These are phyloP conservation scores for Gossypium arboreum DNA, from an alignment of 345 rosid genomes.

Conservation along the genomic window DNA sequence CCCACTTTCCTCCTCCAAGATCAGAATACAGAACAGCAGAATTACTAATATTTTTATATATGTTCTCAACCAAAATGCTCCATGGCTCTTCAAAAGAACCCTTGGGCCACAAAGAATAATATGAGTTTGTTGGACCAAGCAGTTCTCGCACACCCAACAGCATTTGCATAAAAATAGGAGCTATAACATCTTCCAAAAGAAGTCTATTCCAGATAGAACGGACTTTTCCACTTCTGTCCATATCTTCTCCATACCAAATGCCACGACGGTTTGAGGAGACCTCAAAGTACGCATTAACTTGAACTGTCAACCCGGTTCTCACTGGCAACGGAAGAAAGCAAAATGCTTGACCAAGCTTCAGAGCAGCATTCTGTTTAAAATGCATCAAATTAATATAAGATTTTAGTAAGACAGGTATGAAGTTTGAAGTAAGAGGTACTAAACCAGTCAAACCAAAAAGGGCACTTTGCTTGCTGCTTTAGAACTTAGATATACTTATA, in stretches of 20 bases:
- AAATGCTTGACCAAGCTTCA: constrained; percentile 83
- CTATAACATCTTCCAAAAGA: constrained; percentile 87
- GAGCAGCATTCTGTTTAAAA: constrained; percentile 51
- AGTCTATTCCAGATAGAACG: constrained; percentile 94
- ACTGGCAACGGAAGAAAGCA: constrained; percentile 96
- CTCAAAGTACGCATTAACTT: constrained; percentile 93
- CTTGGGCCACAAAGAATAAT: constrained; percentile 76
- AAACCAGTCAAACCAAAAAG: constrained; percentile 6
- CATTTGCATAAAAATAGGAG: constrained; percentile 57
- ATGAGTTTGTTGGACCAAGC: constrained; percentile 54
- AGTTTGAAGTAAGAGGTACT: background rate
- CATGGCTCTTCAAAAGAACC: constrained; percentile 96
- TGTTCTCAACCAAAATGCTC: constrained; percentile 74
- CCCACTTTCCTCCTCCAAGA: constrained; percentile 75
- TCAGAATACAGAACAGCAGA: constrained; percentile 64
- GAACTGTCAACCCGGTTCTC: constrained; percentile 80
- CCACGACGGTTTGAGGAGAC: constrained; percentile 96
- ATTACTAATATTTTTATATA: constrained; percentile 57
- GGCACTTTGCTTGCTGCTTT: background rate
- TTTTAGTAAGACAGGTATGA: constrained; percentile 10
- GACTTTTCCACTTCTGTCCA: constrained; percentile 96
- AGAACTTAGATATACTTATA: background rate
- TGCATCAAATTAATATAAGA: constrained; percentile 22
- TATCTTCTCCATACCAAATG: constrained; percentile 96
- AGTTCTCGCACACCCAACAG: constrained; percentile 65